Conservation (phyloP, 1,284 basidiomycete genomes). For the Chiua sp. region DNA sequence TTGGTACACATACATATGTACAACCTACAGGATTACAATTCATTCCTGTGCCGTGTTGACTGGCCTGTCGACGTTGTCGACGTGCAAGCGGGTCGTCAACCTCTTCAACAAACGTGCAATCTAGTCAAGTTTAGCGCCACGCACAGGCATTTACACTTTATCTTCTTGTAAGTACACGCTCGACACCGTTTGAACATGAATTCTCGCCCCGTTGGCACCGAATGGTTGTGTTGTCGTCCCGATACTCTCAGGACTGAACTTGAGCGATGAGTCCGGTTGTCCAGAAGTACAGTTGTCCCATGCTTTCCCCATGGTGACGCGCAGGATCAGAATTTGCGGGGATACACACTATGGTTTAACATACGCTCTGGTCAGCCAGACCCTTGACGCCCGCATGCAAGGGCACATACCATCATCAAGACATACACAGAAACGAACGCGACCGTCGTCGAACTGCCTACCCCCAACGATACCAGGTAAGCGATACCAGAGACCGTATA, state of each 20-base stretch:
- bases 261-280: conserved; percentile 1
- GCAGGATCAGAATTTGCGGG: conserved; percentile 35
- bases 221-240: background rate
- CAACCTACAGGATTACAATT: no score
- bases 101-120: no score
- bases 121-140: no score
- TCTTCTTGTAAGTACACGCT: background rate
- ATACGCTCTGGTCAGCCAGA: no score
- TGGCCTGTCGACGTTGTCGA: no score
- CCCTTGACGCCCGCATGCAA: no score
- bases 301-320: conserved; percentile 22
- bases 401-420: conserved; percentile 31
- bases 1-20: no score
- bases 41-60: no score
- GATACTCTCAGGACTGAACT: conserved; percentile 7
- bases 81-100: no score
- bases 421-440: conserved; percentile 23
- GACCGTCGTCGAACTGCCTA: conserved; percentile 14
- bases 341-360: conserved; percentile 34
- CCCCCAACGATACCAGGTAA: conserved; percentile 25
- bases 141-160: no score
- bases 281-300: conserved; percentile 10
- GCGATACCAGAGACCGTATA: conserved; percentile 33
- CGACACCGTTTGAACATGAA: conserved; percentile 8
- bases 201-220: background rate